Percentiles rank a stretch among this genome's conserved stretches.
phyloP scores from a whole-genome alignment of 495 filamentous ascomycete species.

The Venustampulla echinocandica region DNA sequence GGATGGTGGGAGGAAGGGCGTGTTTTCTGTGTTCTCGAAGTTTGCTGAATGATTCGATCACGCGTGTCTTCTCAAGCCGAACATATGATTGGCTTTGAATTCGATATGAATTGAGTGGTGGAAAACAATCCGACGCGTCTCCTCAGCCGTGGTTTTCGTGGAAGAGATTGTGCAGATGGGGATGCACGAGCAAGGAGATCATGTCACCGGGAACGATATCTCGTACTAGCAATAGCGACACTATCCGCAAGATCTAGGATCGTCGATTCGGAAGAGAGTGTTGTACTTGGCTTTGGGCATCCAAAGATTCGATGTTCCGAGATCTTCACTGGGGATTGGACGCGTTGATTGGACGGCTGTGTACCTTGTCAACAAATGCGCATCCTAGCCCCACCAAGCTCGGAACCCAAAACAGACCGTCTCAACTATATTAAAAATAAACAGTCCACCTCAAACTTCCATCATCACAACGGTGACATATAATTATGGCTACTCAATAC shows the following conservation, averaged over 20 bases:
- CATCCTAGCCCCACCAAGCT: constrained; percentile 10
- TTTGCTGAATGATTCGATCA: neutral
- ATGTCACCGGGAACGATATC: no score
- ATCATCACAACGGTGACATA: neutral
- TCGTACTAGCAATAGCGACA: neutral
- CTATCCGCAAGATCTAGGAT: neutral
- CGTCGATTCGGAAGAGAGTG: neutral
- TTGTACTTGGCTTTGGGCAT: neutral
- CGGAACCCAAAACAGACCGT: constrained; percentile 14
- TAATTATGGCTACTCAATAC: constrained; percentile 49
- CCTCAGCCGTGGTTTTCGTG: neutral
- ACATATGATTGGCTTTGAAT: constrained; percentile 7
- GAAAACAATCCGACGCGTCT: constrained; percentile 11
- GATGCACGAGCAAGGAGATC: neutral
- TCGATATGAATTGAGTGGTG: neutral
- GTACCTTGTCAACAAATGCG: constrained; percentile 5
- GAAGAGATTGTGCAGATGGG: neutral
- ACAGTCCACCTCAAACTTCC: neutral
- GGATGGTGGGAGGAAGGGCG: no score
- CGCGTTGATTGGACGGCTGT: constrained; percentile 16
- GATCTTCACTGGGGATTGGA: constrained; percentile 2
- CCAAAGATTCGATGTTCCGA: constrained; percentile 1
- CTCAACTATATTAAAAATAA: neutral
- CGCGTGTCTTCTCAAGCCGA: neutral
- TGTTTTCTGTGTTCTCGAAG: neutral